phyloP scores from a whole-genome alignment of 108 stramenopile species.

The Parietichytrium sp. region DNA sequence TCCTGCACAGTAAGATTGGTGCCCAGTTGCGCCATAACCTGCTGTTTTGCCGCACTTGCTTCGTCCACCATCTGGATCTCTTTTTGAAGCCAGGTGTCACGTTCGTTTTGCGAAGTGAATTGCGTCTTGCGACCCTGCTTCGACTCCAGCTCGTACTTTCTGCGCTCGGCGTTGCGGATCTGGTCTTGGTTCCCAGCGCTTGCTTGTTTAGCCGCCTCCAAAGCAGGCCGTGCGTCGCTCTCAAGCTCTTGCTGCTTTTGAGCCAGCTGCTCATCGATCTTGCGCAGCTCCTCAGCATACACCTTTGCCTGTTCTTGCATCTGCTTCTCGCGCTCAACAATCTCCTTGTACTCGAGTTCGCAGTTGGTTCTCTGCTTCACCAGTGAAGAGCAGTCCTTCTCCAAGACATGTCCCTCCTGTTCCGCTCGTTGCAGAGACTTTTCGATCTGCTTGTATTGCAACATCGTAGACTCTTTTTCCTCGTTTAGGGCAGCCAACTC shows the following conservation, averaged over 20 bases:
- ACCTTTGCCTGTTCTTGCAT: slow-evolving; percentile 36
- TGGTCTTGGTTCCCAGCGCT: slow-evolving; percentile 52
- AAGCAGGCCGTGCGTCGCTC: slow-evolving; percentile 58
- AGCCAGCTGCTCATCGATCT: slow-evolving; percentile 69
- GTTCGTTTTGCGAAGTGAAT: slow-evolving; percentile 74
- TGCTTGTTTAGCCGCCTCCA: slow-evolving; percentile 63
- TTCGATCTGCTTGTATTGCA: not conserved
- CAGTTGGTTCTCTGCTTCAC: slow-evolving; percentile 3
- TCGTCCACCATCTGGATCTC: slow-evolving; percentile 67
- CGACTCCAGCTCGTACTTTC: slow-evolving; percentile 78
- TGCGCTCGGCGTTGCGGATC: slow-evolving; percentile 61
- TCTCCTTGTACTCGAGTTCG: slow-evolving; percentile 34
- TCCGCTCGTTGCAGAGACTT: slow-evolving; percentile 20
- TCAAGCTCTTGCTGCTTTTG: slow-evolving; percentile 69
- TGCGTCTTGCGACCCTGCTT: slow-evolving; percentile 85
- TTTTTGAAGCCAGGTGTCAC: slow-evolving; percentile 71
- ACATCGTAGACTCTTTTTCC: not conserved
- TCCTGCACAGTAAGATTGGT: slow-evolving; percentile 60
- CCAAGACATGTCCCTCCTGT: not conserved
- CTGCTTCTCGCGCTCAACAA: slow-evolving; percentile 8
- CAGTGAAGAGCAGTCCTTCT: slow-evolving; percentile 28
- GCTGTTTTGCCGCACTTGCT: slow-evolving; percentile 67
- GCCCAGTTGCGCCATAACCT: slow-evolving; percentile 57
- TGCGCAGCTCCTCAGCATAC: slow-evolving; percentile 65
- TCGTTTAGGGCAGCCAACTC: slow-evolving; percentile 39